Base-by-base conservation (phyloP, 768 basidiomycete genomes). In the Agrocybe pediades region DNA sequence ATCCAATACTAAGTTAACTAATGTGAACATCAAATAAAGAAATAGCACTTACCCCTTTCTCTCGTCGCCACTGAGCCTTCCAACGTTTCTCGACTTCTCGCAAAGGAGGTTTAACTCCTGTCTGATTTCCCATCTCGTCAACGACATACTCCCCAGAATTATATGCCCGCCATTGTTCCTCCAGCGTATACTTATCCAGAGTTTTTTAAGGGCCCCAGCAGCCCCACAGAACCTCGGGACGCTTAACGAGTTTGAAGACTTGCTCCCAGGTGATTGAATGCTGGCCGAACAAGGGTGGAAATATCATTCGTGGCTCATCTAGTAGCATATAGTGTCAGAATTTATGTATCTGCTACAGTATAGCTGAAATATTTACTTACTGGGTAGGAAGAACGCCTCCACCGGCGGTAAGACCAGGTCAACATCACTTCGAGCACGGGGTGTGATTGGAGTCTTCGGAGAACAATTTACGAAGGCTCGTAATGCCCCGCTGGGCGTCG, bases 41-140 rank as follows among this genome's bases (percentile, higher is more conserved):
- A n/a, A n/a, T n/a, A n/a, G n/a, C n/a, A 64, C 13, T 70, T 61
- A 68, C 90, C 83, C 15, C 87, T 72, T 66, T 87, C 19, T 47
- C 50, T 24, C 49, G 53, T 15, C 55, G 49, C 61, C 66, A 66
- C 11, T 27, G 27, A 2, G 51, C 44, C 24, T 60, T 51, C 27
- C 68, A 66, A 16, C 56, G 45, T 20, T 56, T 29, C 39, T 69
- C 65, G 11, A 68, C 59, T 0, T 58, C 17, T 11, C 55, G 57
- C 24, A 71, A 51, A 1, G 67, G 68, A 11, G 63, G 69, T 29
- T 68, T 64, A 33, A 62, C 26, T 3, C 68, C 63, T 1, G 61
- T 64, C 40, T 65, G 62, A 20, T 40, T 36, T 7, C 59, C 59
- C 0, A 54, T 43, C 1, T 27, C 49, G 41, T 64, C 42, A 15